Evolutionary conservation across 2,329 filamentous ascomycete genomes (phyloP).

Genomic region (Lachnellula subtilissima): DNA sequence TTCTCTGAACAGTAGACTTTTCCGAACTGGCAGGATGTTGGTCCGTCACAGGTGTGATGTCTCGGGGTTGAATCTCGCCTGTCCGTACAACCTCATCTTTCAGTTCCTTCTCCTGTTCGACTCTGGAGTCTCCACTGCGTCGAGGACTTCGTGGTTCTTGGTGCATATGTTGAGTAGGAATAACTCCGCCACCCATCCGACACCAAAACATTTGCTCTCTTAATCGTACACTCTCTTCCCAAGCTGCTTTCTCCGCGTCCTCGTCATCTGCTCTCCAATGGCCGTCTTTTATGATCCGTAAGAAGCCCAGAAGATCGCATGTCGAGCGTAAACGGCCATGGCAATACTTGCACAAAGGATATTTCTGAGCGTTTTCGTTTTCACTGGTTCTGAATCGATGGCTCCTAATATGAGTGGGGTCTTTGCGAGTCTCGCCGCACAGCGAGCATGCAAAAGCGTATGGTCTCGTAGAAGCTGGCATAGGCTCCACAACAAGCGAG

Average conservation of each 20-base stretch:
- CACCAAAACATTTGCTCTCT: slow-evolving; percentile 98
- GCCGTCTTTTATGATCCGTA: slow-evolving; percentile 87
- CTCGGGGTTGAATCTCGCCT: slow-evolving; percentile 28
- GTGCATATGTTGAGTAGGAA: slow-evolving; percentile 48
- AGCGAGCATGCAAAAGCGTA: slow-evolving; percentile 59
- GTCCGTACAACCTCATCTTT: slow-evolving; percentile 27
- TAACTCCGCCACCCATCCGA: slow-evolving; percentile 82
- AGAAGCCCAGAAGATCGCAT: slow-evolving; percentile 87
- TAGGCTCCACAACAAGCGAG: slow-evolving; percentile 82
- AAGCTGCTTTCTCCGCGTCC: slow-evolving; percentile 80
- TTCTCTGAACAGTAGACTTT: background rate
- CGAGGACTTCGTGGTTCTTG: slow-evolving; percentile 23
- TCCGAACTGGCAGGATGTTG: slow-evolving; percentile 6
- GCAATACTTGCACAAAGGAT: slow-evolving; percentile 87
- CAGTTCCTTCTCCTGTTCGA: slow-evolving; percentile 26
- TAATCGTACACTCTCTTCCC: slow-evolving; percentile 89
- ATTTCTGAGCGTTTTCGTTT: slow-evolving; percentile 77
- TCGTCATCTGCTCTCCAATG: slow-evolving; percentile 81
- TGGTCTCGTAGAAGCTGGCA: slow-evolving; percentile 54
- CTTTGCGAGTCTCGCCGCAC: slow-evolving; percentile 77
- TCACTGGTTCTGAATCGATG: slow-evolving; percentile 89
- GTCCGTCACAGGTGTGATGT: slow-evolving; percentile 25
- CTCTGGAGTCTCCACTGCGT: slow-evolving; percentile 27
- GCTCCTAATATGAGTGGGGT: slow-evolving; percentile 66
- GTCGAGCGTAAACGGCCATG: slow-evolving; percentile 77